Evolutionary conservation across 73 alveolate genomes (phyloP).

Genomic region (Blepharisma stoltei): DNA sequence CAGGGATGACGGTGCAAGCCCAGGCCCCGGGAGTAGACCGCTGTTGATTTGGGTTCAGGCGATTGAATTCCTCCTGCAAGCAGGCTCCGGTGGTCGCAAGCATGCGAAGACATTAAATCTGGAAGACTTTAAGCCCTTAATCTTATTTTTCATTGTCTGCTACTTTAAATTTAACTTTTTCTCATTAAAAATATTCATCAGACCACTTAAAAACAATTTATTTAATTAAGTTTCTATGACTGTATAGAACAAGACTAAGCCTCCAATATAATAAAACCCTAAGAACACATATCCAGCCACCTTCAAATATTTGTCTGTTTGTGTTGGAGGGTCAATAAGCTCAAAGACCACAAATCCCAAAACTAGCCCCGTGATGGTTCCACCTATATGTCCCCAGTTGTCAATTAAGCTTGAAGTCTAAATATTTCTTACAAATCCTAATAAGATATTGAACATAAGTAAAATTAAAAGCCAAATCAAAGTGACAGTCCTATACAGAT

Average conservation of each 20-base stretch:
- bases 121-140: no score
- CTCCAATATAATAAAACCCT: slow-evolving; percentile 13
- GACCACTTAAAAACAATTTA: neutral
- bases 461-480: slow-evolving; percentile 26
- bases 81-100: no score
- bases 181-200: neutral
- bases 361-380: neutral
- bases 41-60: no score
- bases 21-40: no score
- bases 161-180: no score
- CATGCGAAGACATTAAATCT: no score
- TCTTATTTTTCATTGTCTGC: no score
- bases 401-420: slow-evolving; percentile 8
- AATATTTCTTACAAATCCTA: slow-evolving; percentile 17
- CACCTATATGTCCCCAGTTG: slow-evolving; percentile 33
- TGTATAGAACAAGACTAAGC: slow-evolving; percentile 10
- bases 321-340: neutral
- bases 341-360: neutral
- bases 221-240: neutral
- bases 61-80: no score
- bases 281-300: neutral
- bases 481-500: neutral
- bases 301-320: neutral
- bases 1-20: no score
- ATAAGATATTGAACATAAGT: slow-evolving; percentile 10